These are phyloP conservation scores for Pythium chondricola DNA, from an alignment of 352 stramenopile species.

Conservation along the genomic window DNA sequence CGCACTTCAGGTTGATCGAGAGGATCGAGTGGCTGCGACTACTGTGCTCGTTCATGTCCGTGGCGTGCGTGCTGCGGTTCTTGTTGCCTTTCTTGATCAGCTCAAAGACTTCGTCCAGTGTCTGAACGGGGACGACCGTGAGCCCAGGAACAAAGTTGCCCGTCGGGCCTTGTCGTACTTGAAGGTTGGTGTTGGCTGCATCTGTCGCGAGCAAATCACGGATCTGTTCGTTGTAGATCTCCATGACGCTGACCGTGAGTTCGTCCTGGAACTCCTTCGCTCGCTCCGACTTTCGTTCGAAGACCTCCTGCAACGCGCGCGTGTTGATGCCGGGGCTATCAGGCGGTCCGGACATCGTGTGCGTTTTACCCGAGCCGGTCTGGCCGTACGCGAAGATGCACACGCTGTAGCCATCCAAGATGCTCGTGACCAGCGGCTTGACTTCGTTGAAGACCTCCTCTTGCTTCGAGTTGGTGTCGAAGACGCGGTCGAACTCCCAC, in stretches of 20 bases:
- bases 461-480: constrained; percentile 69
- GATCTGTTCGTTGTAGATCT: constrained; percentile 97
- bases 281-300: constrained; percentile 60
- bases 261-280: constrained; percentile 77
- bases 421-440: constrained; percentile 73
- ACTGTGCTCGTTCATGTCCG: constrained; percentile 88
- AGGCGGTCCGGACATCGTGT: constrained; percentile 68
- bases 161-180: constrained; percentile 74
- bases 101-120: constrained; percentile 79
- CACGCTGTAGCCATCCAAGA: constrained; percentile 84
- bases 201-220: constrained; percentile 89
- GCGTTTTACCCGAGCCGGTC: constrained; percentile 84
- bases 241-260: constrained; percentile 89
- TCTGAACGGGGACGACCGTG: constrained; percentile 65
- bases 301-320: constrained; percentile 76
- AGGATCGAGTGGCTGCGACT: constrained; percentile 85
- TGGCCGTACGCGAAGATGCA: constrained; percentile 90
- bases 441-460: constrained; percentile 78
- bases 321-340: constrained; percentile 84
- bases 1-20: constrained; percentile 79
- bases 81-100: constrained; percentile 84
- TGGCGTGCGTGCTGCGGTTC: constrained; percentile 79
- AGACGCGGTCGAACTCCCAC: constrained; percentile 84
- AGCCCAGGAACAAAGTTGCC: constrained; percentile 83
- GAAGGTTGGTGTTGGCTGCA: constrained; percentile 70